Evolutionary conservation across 2,329 filamentous ascomycete species (phyloP).

Genomic region (Cercospora sp.): DNA sequence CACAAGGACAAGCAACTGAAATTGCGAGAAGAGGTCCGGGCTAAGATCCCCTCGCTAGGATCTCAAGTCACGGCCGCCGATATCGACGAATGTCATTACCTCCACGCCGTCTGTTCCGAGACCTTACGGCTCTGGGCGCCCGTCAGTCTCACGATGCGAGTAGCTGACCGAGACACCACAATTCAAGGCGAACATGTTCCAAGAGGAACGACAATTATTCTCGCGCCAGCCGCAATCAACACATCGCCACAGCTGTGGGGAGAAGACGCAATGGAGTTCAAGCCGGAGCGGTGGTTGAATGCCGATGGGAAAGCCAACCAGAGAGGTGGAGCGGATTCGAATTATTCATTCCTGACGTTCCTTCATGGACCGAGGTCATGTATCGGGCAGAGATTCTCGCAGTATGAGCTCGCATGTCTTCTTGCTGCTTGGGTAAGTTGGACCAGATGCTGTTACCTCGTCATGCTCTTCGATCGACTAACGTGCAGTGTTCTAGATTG

Average conservation of each 20-base stretch:
- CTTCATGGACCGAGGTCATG: slow-evolving; percentile 83
- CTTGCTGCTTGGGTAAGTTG: slow-evolving; percentile 63
- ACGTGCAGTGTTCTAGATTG: slow-evolving; percentile 45
- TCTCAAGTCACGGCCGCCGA: slow-evolving; percentile 53
- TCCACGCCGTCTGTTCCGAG: slow-evolving; percentile 77
- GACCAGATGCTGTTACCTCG: background rate
- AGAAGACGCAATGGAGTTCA: slow-evolving; percentile 69
- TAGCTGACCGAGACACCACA: slow-evolving; percentile 63
- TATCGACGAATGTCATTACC: slow-evolving; percentile 74
- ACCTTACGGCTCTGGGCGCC: slow-evolving; percentile 71
- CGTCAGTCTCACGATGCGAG: slow-evolving; percentile 69
- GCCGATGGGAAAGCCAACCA: slow-evolving; percentile 56
- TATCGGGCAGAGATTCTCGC: slow-evolving; percentile 79
- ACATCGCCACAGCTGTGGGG: slow-evolving; percentile 72
- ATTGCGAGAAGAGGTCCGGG: slow-evolving; percentile 54
- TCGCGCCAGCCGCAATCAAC: slow-evolving; percentile 69
- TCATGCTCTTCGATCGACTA: background rate
- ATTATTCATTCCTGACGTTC: slow-evolving; percentile 79
- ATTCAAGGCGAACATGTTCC: slow-evolving; percentile 67
- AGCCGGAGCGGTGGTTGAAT: slow-evolving; percentile 74
- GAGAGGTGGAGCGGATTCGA: slow-evolving; percentile 70
- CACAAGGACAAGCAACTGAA: slow-evolving; percentile 51
- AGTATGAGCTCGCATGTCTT: slow-evolving; percentile 80
- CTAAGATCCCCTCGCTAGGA: slow-evolving; percentile 47
- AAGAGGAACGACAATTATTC: slow-evolving; percentile 66